Base-by-base conservation (phyloP, 2,329 filamentous ascomycete species). In the Diaporthe sp. region DNA sequence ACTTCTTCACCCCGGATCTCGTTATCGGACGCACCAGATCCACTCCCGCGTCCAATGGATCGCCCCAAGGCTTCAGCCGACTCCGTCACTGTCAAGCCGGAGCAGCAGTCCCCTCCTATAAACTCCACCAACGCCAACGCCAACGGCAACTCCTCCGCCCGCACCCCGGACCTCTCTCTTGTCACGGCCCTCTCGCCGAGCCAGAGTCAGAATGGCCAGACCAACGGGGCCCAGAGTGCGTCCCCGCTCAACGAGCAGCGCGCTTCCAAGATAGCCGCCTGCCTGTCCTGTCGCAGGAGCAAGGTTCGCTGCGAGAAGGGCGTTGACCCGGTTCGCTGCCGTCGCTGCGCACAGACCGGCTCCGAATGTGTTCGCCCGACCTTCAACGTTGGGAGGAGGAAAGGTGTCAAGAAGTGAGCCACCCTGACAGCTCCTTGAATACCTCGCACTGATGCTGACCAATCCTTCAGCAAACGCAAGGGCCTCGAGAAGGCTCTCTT, bases 401-500 rank as follows among this genome's bases (percentile, higher is more conserved):
- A 94, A 81, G 93, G 93, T 31, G 93, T 94, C 76, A 95, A 94
- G 82, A 95, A 95, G 93, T 93, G 84, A 83, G 86, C 79, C 60
- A 22, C 79, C 60, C 20, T 20, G 17, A 34, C 57, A 15, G 53
- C 28, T 55, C 42, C 63, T 37, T 37, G 12, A 8, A 20, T 22
- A 4, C 15, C 15, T 20, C 72, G 31, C 42, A 63, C 68, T 77
- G 67, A 79, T 72, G 58, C 70, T 77, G 65, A 79, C 81, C 49
- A 79, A 75, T 22, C 3, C 72, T 15, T 53, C 77, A 94, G 93
- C 83, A 95, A 95, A 83, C 90, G 93, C 55, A 93, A 92, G 22
- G 93, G 93, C 0, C 85, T 95, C 42, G 93, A 94, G 77, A 95
- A 94, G 83, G 93, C 93, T 4, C 88, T 95, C 28, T 91, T 91